Base-by-base conservation (phyloP, 306 rosid species). In the Cucurbita argyrosperma region DNA sequence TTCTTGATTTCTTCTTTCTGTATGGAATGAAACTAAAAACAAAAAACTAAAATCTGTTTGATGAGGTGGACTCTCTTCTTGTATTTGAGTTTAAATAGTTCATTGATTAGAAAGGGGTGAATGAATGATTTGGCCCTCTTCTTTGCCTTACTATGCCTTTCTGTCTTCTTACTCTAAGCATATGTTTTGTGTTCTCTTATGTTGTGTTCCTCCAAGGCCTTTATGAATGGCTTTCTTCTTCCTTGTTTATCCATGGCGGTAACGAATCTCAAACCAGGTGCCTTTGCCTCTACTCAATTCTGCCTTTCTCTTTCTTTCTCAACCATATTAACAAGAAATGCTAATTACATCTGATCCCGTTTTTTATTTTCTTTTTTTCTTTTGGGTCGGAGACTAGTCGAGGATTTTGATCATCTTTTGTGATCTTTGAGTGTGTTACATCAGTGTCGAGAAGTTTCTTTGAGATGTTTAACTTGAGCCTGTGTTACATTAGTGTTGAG, bases 11-110 rank as follows among this genome's bases (percentile, higher is more conserved):
- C 53, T 45, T 30, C 10, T 60, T 64, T 35, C 13, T 70, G 74
- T 70, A 70, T 70, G 35, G 74, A 62, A 62, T 62, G 49, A 16
- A 70, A 70, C 74, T 49, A 70, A 35, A 70, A 26, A 70, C 50
- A 64, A 43, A 63, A 63, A 39, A 40, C 45, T 40, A 42, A 46
- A 19, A 46, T 13, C 73, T 67, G n/a, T 19, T 23, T 23, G 12
- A 8, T 65, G 73, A 47, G 54, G 43, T 69, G 74, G 15, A 30
- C 35, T 30, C 30, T 26, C 35, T 30, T 3, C 35, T 15, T 69
- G 74, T 23, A 70, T 70, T 70, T 15, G 59, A 50, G 26, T 69
- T 69, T 4, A 26, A 43, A 46, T 23, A 14, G 57, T 47, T 68
- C 49, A 67, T 67, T 67, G 51, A 42, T 66, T 66, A n/a, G 71